Conservation (phyloP, 2,329 filamentous ascomycete species). For the Chaetomium olivaceum region DNA sequence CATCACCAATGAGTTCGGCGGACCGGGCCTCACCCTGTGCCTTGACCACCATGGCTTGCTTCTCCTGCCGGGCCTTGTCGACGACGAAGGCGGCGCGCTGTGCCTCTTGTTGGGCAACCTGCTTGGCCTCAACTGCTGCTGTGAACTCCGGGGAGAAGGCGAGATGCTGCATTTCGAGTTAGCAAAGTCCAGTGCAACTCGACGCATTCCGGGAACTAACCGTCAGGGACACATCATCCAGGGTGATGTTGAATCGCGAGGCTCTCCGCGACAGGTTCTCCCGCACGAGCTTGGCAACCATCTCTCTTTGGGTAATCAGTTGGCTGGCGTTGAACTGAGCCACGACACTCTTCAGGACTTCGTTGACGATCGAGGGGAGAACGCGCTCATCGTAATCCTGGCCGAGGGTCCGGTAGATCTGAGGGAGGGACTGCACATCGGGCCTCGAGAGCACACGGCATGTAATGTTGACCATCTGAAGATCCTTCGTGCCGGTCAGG, state of each 20-base stretch:
- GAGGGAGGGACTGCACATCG: conserved; percentile 81
- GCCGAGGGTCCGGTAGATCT: conserved; percentile 95
- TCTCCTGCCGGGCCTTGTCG: conserved; percentile 98
- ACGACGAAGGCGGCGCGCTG: conserved; percentile 96
- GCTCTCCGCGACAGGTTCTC: conserved; percentile 91
- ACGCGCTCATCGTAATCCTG: conserved; percentile 97
- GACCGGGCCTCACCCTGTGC: conserved; percentile 98
- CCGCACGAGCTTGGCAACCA: conserved; percentile 84
- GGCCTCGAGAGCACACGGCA: conserved; percentile 97
- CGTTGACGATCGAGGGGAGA: conserved; percentile 95
- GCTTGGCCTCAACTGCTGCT: conserved; percentile 71
- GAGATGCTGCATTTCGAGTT: conserved; percentile 55
- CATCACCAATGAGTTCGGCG: conserved; percentile 95
- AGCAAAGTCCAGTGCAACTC: conserved; percentile 26
- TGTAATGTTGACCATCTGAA: conserved; percentile 99
- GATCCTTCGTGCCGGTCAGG: conserved; percentile 95
- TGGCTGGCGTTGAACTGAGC: conserved; percentile 99
- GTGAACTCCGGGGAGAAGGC: conserved; percentile 75
- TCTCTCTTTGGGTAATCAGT: conserved; percentile 98
- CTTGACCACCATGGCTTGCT: conserved; percentile 97
- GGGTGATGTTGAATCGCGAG: conserved; percentile 92
- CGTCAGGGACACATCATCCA: conserved; percentile 96
- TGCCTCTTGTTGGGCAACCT: conserved; percentile 85
- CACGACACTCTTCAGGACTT: conserved; percentile 97
- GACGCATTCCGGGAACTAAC: conserved; percentile 44